Evolutionary conservation across 176 grass and related monocot genomes (phyloP).

Genomic region (Phyllostachys edulis): DNA sequence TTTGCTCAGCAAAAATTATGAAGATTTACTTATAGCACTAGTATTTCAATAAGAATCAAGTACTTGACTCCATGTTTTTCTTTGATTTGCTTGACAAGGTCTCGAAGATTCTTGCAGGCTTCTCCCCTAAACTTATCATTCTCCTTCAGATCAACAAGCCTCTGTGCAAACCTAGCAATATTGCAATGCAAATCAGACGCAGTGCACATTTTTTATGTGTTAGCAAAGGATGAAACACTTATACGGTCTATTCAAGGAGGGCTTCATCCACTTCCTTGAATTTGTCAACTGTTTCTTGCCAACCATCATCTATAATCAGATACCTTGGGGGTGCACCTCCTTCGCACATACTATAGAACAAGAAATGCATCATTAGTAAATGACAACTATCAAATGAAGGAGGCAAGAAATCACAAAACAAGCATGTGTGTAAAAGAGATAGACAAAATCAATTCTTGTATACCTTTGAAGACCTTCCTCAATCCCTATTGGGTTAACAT

Average conservation of each 20-base stretch:
- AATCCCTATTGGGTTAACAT: slow-evolving; percentile 43
- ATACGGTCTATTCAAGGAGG: slow-evolving; percentile 31
- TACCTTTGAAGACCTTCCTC: slow-evolving; percentile 52
- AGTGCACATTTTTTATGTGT: not conserved
- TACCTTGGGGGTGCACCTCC: slow-evolving; percentile 50
- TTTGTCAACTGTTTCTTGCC: slow-evolving; percentile 48
- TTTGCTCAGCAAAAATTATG: too few species aligned
- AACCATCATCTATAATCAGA: slow-evolving; percentile 69
- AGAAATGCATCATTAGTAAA: not conserved
- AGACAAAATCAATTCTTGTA: not conserved
- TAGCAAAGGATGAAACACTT: slow-evolving; percentile 12
- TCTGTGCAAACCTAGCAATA: slow-evolving; percentile 49
- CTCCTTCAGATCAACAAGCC: slow-evolving; percentile 44
- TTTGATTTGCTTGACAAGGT: slow-evolving; percentile 47
- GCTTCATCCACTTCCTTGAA: slow-evolving; percentile 32
- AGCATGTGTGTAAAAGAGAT: not conserved
- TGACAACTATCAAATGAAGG: not conserved
- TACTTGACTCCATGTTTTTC: slow-evolving; percentile 53
- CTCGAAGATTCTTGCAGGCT: slow-evolving; percentile 37
- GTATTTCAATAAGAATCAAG: not conserved
- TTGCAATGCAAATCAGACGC: not conserved
- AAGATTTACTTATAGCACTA: not conserved
- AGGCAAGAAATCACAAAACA: not conserved
- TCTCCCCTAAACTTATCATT: slow-evolving; percentile 53
- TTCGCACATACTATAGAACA: slow-evolving; percentile 24